Percentiles rank a stretch among this genome's conserved stretches.
Evolutionary conservation across 768 basidiomycete genomes (phyloP).

Genomic region (Rhizopogon vesiculosus): DNA sequence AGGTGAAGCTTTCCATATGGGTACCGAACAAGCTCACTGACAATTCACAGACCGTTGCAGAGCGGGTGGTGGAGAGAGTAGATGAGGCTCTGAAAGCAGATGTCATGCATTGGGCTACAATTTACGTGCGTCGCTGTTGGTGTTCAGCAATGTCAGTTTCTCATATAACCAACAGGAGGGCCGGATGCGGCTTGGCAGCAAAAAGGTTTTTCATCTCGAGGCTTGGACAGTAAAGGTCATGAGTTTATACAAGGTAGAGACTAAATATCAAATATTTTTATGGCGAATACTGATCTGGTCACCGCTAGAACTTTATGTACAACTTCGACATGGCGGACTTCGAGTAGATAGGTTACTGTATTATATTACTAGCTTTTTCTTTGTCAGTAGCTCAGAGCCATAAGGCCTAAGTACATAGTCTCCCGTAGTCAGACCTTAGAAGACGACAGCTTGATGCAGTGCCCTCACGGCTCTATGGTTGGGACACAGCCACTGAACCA

Average conservation of each 20-base stretch:
- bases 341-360: conserved; percentile 14
- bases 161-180: conserved; percentile 58
- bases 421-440: too few species aligned
- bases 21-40: not conserved
- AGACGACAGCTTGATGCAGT: too few species aligned
- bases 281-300: not conserved
- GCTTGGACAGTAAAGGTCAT: conserved; percentile 97
- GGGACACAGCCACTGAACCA: not conserved
- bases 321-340: conserved; percentile 30
- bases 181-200: conserved; percentile 90
- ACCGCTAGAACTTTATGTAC: conserved; percentile 25
- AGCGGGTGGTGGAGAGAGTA: conserved; percentile 79
- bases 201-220: conserved; percentile 95
- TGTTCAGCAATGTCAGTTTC: not conserved
- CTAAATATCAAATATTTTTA: conserved; percentile 2
- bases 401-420: too few species aligned
- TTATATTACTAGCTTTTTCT: not conserved
- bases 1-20: conserved; percentile 45
- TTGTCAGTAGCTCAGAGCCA: not conserved
- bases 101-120: conserved; percentile 96
- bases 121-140: conserved; percentile 61
- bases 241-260: conserved; percentile 75
- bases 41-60: conserved; percentile 74
- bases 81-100: conserved; percentile 90
- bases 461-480: too few species aligned